Base-by-base conservation (phyloP, 2,329 filamentous ascomycete species). In the Pezicula carpinea region DNA sequence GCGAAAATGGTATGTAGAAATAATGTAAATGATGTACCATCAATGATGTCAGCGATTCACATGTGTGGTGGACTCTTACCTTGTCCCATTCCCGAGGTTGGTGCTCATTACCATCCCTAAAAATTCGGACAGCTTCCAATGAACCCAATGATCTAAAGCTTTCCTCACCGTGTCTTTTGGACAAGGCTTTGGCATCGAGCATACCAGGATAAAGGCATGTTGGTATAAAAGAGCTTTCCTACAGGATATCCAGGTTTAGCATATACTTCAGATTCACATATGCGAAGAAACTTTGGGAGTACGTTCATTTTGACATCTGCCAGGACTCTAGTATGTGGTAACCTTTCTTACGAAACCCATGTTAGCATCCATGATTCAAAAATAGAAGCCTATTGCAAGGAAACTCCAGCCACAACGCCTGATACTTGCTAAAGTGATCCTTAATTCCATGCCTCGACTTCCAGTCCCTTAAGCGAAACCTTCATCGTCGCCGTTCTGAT, bases 401-500 rank as follows among this genome's bases (percentile, higher is more conserved):
- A 51, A 55, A 65, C 61, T 63, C 61, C 56, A 58, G 53, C 54
- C 44, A 38, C 29, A 56, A 56, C 54, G 54, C 59, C 55, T 46
- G 34, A 64, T 64, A 63, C 60, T 63, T 62, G 61, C 60, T 53
- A 53, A 61, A 45, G 52, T 48, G 41, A 54, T 55, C 52, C 54
- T 53, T 52, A n/a, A 79, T 75, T 31, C 21, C 40, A 33, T 14
- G 21, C 36, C 35, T 26, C n/a, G 11, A 35, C 18, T 42, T 15
- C 15, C 26, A 23, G 46, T 21, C 19, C 38, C 26, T 44, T 49
- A 51, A 39, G 51, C 47, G 47, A 56, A 56, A 7, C 54, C 53
- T 38, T 87, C 85, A 61, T 87, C 73, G 49, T 90, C 86, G 46
- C 87, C 85, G 60, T 79, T 83, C 58, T 83, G 76, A 66, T 92